Percentiles rank a stretch among this genome's conserved stretches.
phyloP scores from a whole-genome alignment of 192 early-diverging fungal species.

The Podila minutissima region DNA sequence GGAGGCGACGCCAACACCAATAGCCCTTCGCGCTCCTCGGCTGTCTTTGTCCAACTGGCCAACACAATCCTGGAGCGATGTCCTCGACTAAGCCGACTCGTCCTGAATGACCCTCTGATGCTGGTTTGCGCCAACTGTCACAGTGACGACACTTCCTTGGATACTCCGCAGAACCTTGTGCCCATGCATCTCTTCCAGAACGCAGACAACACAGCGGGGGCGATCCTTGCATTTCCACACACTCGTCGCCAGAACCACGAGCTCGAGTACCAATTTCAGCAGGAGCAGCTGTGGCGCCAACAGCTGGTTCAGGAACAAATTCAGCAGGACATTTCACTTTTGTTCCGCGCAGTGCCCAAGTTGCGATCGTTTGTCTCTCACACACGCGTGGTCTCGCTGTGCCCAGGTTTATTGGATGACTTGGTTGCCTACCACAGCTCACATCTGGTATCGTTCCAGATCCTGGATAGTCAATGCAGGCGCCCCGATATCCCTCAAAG shows the following conservation, averaged over 20 bases:
- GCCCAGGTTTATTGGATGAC: conserved; percentile 19
- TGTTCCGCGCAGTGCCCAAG: no score
- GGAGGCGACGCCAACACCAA: conserved; percentile 3
- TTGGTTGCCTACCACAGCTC: conserved; percentile 19
- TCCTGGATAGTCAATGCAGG: conserved; percentile 2
- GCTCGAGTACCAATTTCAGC: no score
- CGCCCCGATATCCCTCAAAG: neutral
- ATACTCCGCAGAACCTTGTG: no score
- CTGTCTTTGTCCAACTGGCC: conserved; percentile 17
- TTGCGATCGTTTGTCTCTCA: conserved; percentile 14
- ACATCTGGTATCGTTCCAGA: conserved; percentile 26
- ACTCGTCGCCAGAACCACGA: no score
- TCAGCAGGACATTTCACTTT: no score
- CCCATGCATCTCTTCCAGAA: no score
- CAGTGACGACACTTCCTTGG: no score
- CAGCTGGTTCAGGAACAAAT: no score
- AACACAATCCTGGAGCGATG: conserved; percentile 19
- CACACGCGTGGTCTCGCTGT: conserved; percentile 3
- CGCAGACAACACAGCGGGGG: no score
- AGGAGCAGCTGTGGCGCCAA: no score
- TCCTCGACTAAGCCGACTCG: conserved; percentile 14
- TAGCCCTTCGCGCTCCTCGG: neutral
- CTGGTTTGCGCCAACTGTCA: no score
- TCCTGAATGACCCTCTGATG: conserved; percentile 23
- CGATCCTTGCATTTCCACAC: no score